phyloP scores from a whole-genome alignment of 768 basidiomycete species.

The Tubosaeta sp. region DNA sequence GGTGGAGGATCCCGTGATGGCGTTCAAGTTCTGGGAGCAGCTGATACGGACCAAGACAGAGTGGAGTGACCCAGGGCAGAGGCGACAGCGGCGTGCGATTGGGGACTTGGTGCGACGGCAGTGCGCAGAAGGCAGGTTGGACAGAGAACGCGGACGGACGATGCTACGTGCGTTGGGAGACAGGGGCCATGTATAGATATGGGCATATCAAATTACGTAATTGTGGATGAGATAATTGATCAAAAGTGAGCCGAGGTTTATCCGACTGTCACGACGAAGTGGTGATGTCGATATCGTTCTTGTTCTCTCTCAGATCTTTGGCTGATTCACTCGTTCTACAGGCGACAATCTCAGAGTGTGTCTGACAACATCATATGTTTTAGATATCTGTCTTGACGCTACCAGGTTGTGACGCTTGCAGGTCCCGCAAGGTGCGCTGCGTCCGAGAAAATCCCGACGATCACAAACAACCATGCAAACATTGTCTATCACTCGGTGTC shows the following conservation, averaged over 20 bases:
- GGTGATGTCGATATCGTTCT: constrained; percentile 36
- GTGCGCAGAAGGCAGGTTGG: constrained; percentile 25
- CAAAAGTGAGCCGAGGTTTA: constrained; percentile 47
- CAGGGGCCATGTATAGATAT: constrained; percentile 8
- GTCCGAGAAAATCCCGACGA: constrained; percentile 77
- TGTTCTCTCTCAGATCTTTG: constrained; percentile 26
- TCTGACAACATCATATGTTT: constrained; percentile 22
- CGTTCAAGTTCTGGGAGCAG: constrained; percentile 56
- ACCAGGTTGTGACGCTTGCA: constrained; percentile 80
- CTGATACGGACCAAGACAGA: constrained; percentile 43
- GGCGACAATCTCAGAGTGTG: constrained; percentile 84
- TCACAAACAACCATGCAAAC: constrained; percentile 77
- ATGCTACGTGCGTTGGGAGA: constrained; percentile 22
- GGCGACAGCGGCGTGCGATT: constrained; percentile 40
- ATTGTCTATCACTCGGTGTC: constrained; percentile 77
- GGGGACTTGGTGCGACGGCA: constrained; percentile 31
- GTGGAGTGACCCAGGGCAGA: constrained; percentile 48
- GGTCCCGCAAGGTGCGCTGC: constrained; percentile 83
- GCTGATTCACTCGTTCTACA: constrained; percentile 37
- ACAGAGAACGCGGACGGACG: constrained; percentile 5
- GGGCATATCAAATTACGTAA: constrained; percentile 8
- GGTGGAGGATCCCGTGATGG: constrained; percentile 46
- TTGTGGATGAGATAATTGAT: neutral
- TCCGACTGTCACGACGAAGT: constrained; percentile 36
- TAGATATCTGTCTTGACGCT: constrained; percentile 14